Percentiles rank a stretch among this genome's conserved stretches.
phyloP scores from a whole-genome alignment of 768 basidiomycete genomes.

The Boletus subcaerulescens region DNA sequence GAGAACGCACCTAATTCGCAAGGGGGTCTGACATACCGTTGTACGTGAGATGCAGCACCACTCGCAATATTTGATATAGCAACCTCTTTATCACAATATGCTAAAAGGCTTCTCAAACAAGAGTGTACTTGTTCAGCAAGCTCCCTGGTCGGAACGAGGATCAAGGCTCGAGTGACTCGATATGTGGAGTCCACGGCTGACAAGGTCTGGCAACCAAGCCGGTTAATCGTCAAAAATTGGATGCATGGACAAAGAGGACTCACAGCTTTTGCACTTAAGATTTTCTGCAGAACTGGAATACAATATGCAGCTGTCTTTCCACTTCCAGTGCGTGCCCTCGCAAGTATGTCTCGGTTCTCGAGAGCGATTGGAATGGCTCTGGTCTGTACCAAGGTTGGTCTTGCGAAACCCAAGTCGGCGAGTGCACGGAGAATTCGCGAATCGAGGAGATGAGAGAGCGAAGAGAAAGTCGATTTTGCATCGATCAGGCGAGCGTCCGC shows the following conservation, averaged over 20 bases:
- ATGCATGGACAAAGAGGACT: conserved; percentile 28
- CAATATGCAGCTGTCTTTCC: conserved; percentile 98
- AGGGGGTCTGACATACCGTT: conserved; percentile 47
- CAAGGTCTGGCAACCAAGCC: conserved; percentile 27
- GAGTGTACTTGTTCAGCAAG: conserved; percentile 85
- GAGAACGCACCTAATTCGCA: not conserved
- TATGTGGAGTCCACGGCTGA: conserved; percentile 38
- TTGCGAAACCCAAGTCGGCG: conserved; percentile 84
- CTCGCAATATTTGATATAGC: conserved; percentile 72
- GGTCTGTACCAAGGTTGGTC: conserved; percentile 88
- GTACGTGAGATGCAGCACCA: conserved; percentile 66
- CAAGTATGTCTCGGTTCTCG: conserved; percentile 86
- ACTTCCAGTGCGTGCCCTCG: conserved; percentile 90
- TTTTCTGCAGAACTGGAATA: conserved; percentile 86
- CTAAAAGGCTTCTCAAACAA: conserved; percentile 60
- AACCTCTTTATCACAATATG: conserved; percentile 79
- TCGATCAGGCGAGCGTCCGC: conserved; percentile 48
- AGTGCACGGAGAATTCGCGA: conserved; percentile 82
- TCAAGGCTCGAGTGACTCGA: conserved; percentile 67
- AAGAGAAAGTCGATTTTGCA: conserved; percentile 47
- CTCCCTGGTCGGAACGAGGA: conserved; percentile 90
- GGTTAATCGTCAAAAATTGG: not conserved
- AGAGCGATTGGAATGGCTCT: conserved; percentile 92
- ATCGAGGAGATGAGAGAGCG: conserved; percentile 80
- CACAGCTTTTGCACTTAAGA: conserved; percentile 77